Evolutionary conservation across 2,329 filamentous ascomycete species (phyloP), one percentile per base, ranked within the genome.

Genomic region (Claviceps pazoutovae): DNA sequence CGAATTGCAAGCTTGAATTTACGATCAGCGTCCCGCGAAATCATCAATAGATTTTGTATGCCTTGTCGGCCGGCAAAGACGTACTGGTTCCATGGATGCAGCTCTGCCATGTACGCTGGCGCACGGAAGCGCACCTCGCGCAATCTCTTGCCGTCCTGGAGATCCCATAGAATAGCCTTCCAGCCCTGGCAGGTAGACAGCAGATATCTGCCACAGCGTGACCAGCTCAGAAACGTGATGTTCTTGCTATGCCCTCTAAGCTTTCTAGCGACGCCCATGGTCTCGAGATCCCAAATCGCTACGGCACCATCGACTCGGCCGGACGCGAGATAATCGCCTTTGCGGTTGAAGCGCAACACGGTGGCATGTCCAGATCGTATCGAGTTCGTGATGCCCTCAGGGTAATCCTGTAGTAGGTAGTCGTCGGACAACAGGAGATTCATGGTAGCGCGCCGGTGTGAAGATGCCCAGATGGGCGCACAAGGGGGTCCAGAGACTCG

Each of bases 221-320:
- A 96, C 93, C 93, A 98, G 71, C 90, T 95, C 54, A 98, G 69
- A 49, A 88, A 95, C 60, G 95, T 91, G 53, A 98, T 90, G 64
- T 93, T 91, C 63, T 88, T 84, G 49, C 87, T 95, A 69, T 98
- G 93, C 13, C 91, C 93, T 57, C 88, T 82, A 56, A 98, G 74
- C 70, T 97, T 98, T 63, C 89, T 84, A 53, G 93, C 93, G 4
- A 97, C 88, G 39, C 93, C 91, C 76, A 94, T 95, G 9, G 94
- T 98, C 69, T 98, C 94, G 48, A 97, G 81, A 64, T 98, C 93
- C 77, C 95, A 98, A 46, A 98, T 86, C 51, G 95, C 88, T 42
- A 98, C 86, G 5, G 88, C 93, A 58, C 93, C 93, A 70, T 98
- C 93, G 56, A 89, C 87, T 64, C 93, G 84, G 57, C 93, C 93